Evolutionary conservation across 1,139 yeast genomes (phyloP).

Genomic region (Yarrowia galli): DNA sequence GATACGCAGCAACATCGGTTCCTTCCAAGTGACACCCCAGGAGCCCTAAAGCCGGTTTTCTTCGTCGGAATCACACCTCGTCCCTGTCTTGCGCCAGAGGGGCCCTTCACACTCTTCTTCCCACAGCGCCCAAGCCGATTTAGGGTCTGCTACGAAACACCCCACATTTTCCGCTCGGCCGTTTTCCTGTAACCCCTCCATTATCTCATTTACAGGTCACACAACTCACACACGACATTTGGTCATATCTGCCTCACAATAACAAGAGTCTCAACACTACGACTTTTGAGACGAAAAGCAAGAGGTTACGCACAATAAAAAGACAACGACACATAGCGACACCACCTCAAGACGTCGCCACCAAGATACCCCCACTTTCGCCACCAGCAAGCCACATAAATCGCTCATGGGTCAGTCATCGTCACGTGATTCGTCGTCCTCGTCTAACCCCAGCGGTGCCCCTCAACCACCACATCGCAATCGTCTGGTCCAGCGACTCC

Average conservation of each 20-base stretch:
- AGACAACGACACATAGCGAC: background rate
- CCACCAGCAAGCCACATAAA: constrained; percentile 25
- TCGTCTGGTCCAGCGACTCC: constrained; percentile 14
- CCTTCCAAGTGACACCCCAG: constrained; percentile 22
- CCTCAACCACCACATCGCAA: constrained; percentile 14
- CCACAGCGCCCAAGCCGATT: background rate
- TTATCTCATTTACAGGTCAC: background rate
- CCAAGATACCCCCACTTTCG: constrained; percentile 6
- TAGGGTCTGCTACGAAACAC: background rate
- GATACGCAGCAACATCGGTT: constrained; percentile 36
- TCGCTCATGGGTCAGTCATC: constrained; percentile 38
- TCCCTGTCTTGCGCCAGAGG: constrained; percentile 4
- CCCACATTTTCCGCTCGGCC: background rate
- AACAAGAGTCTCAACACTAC: background rate
- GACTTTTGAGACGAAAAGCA: background rate
- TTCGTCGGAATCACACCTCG: background rate
- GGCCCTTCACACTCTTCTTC: background rate
- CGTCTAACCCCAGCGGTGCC: constrained; percentile 36
- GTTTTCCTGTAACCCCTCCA: background rate
- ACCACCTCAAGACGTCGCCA: background rate
- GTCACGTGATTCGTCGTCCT: constrained; percentile 29
- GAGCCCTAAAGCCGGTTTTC: constrained; percentile 8
- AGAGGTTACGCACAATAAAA: background rate
- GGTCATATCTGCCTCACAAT: constrained; percentile 4
- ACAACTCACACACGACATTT: constrained; percentile 2